Conservation (phyloP, 257 asterid genomes). For the Nicotiana knightiana region DNA sequence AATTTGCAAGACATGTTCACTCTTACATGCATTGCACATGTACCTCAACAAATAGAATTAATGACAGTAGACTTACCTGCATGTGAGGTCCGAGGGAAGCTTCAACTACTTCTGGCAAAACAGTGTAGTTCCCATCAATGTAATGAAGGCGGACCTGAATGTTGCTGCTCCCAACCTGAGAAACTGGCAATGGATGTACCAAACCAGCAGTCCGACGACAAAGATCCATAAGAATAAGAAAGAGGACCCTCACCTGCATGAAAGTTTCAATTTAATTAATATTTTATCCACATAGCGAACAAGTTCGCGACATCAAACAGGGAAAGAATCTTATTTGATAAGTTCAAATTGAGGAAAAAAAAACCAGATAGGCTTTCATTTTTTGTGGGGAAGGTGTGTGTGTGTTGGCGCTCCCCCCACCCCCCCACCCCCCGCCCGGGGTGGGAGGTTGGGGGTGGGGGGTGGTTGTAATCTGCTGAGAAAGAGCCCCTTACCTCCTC, state of each 20-base stretch:
- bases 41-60: conserved; percentile 3
- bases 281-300: neutral
- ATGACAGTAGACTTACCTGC: conserved; percentile 55
- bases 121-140: conserved; percentile 95
- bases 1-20: neutral
- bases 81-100: conserved; percentile 99
- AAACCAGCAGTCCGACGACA: conserved; percentile 89
- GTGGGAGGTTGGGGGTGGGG: too few species aligned
- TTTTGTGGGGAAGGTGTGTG: neutral
- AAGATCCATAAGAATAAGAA: conserved; percentile 94
- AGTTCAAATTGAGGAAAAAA: neutral
- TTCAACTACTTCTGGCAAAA: conserved; percentile 94
- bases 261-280: conserved; percentile 4
- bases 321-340: neutral
- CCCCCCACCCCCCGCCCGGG: too few species aligned
- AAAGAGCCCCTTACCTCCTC: conserved; percentile 61
- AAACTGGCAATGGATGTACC: conserved; percentile 81
- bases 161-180: conserved; percentile 93
- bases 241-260: conserved; percentile 92
- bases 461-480: neutral
- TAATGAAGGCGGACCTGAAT: conserved; percentile 94
- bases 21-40: neutral
- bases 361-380: neutral
- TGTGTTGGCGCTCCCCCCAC: too few species aligned
- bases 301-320: neutral